Conservation (phyloP, 306 rosid species). For the Pachyrhizus erosus region DNA sequence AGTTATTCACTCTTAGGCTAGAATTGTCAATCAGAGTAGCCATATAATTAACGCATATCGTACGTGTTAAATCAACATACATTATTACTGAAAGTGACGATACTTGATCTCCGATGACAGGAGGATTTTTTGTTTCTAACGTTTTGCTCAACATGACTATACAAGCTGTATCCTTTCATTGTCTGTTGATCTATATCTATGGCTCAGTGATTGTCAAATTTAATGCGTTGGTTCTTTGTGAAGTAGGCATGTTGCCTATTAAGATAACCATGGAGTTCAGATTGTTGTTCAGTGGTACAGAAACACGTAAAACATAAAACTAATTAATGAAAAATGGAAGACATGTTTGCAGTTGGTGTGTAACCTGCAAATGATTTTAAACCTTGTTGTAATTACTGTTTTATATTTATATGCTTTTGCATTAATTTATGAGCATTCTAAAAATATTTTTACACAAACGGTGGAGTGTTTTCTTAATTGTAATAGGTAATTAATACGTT, state of each 20-base stretch:
- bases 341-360: background rate
- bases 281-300: slow-evolving; percentile 33
- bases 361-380: background rate
- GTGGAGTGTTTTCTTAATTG: background rate
- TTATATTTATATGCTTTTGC: background rate
- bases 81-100: slow-evolving; percentile 30
- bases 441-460: background rate
- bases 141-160: slow-evolving; percentile 15
- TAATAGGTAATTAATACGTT: background rate
- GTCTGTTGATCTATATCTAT: slow-evolving; percentile 29
- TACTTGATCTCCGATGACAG: slow-evolving; percentile 18
- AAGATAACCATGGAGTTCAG: slow-evolving; percentile 39
- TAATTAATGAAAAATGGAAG: background rate
- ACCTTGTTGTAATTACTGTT: background rate
- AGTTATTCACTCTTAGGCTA: background rate
- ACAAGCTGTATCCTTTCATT: slow-evolving; percentile 18
- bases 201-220: slow-evolving; percentile 37
- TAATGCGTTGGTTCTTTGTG: slow-evolving; percentile 28
- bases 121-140: slow-evolving; percentile 40
- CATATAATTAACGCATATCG: background rate
- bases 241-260: slow-evolving; percentile 47
- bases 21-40: slow-evolving; percentile 9
- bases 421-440: background rate
- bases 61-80: slow-evolving; percentile 28
- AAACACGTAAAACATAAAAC: slow-evolving; percentile 6